Evolutionary conservation across 805 yeast genomes (phyloP).

Genomic region (Saccharomycopsis selenospora): DNA sequence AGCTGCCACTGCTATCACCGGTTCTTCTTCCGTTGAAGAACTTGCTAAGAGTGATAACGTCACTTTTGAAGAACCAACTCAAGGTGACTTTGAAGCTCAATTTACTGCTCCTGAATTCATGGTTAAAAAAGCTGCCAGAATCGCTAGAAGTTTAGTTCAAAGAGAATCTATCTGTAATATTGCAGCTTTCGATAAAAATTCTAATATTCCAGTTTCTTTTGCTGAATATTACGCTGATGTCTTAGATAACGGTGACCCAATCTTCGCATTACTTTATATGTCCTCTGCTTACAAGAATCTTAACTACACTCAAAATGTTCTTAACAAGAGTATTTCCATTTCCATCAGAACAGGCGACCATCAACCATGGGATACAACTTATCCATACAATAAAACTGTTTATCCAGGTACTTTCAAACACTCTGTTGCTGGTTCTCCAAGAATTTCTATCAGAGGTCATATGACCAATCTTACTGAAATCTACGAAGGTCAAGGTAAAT

Average conservation of each 20-base stretch:
- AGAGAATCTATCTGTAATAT: slow-evolving; percentile 5
- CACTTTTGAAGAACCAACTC: background rate
- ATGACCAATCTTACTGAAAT: slow-evolving; percentile 1
- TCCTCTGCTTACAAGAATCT: slow-evolving; percentile 5
- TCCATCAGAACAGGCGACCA: slow-evolving; percentile 4
- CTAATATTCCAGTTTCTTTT: slow-evolving; percentile 4
- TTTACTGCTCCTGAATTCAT: slow-evolving; percentile 1
- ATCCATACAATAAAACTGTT: background rate
- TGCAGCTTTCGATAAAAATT: slow-evolving; percentile 3
- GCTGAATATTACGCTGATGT: slow-evolving; percentile 6
- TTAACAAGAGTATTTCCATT: background rate
- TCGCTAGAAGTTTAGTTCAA: slow-evolving; percentile 6
- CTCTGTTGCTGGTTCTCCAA: slow-evolving; percentile 10
- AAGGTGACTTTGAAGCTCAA: background rate
- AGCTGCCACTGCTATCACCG: background rate
- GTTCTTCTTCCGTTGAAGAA: background rate
- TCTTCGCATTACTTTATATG: slow-evolving; percentile 3
- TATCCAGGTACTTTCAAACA: slow-evolving; percentile 7
- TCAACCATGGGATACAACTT: slow-evolving; percentile 1
- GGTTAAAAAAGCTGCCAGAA: slow-evolving; percentile 9
- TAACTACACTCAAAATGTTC: slow-evolving; percentile 2
- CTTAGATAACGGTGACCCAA: slow-evolving; percentile 4
- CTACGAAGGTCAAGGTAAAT: too few relatives aligned
- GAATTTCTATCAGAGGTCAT: slow-evolving; percentile 6
- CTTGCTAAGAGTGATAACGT: background rate